phyloP scores from a whole-genome alignment of 2,329 filamentous ascomycete species.

The Sporothrix inflata region DNA sequence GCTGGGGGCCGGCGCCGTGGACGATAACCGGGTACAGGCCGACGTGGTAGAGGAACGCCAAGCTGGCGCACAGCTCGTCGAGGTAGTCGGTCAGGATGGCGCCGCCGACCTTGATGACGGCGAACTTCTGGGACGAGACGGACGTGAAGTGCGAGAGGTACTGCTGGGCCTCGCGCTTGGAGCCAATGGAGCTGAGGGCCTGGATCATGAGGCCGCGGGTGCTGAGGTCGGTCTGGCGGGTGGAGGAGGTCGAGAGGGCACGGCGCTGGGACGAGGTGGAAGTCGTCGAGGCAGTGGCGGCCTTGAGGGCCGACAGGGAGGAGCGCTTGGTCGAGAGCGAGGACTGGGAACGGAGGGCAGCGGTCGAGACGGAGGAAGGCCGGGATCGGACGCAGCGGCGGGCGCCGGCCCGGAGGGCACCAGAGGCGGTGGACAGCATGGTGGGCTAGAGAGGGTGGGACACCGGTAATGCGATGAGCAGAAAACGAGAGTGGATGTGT shows the following conservation, averaged over 20 bases:
- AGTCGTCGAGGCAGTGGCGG: not conserved
- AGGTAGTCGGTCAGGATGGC: conserved; percentile 95
- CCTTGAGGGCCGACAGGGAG: conserved; percentile 18
- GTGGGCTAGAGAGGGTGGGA: not conserved
- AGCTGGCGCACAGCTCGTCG: conserved; percentile 83
- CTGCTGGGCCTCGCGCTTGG: conserved; percentile 94
- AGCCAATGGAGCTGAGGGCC: conserved; percentile 92
- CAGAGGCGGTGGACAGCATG: conserved; percentile 51
- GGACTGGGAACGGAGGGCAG: conserved; percentile 23
- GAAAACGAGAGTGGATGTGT: not conserved
- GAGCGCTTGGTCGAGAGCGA: conserved; percentile 27
- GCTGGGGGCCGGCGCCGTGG: conserved; percentile 87
- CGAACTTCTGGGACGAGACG: conserved; percentile 94
- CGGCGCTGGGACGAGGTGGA: conserved; percentile 37
- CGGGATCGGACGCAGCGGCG: conserved; percentile 45
- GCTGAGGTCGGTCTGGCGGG: conserved; percentile 54
- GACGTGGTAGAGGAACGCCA: conserved; percentile 92
- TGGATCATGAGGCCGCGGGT: conserved; percentile 84
- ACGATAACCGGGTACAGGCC: conserved; percentile 94
- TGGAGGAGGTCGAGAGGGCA: conserved; percentile 42
- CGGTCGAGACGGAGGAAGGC: conserved; percentile 37
- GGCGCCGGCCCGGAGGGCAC: conserved; percentile 49
- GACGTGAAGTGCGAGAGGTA: conserved; percentile 97
- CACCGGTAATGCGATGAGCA: not conserved
- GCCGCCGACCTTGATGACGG: conserved; percentile 96